phyloP scores from a whole-genome alignment of 202 grass and related monocot genomes.

The Musa balbisiana region DNA sequence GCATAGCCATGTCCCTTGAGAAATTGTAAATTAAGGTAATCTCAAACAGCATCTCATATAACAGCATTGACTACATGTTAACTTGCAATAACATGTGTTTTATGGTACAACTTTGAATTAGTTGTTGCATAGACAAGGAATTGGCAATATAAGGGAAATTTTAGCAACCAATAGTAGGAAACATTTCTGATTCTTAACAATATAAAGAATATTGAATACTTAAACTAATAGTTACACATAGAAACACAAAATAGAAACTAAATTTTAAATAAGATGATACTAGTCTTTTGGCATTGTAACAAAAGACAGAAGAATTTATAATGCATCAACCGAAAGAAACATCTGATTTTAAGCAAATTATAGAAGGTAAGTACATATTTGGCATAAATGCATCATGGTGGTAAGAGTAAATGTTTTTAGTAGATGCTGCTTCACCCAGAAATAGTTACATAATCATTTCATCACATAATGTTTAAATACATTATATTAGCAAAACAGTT shows the following conservation, averaged over 20 bases:
- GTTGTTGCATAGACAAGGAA: too few species aligned
- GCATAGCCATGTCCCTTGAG: slow-evolving; percentile 2
- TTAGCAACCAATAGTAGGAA: too few species aligned
- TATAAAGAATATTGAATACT: too few species aligned
- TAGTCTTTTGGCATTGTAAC: background rate
- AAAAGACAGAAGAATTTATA: background rate
- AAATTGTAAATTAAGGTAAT: slow-evolving; percentile 3
- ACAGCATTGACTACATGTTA: background rate
- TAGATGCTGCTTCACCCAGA: too few species aligned
- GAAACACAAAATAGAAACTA: background rate
- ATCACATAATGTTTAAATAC: too few species aligned
- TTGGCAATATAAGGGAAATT: too few species aligned
- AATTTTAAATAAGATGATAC: background rate
- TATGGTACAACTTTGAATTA: too few species aligned
- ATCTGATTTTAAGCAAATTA: background rate
- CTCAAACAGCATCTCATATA: background rate
- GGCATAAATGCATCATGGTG: background rate
- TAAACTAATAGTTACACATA: too few species aligned
- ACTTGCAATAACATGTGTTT: background rate
- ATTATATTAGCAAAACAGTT: too few species aligned
- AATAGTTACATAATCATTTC: too few species aligned
- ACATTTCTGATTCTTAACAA: too few species aligned
- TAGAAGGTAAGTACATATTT: background rate
- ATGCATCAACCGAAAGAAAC: background rate
- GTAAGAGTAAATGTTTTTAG: too few species aligned